These are phyloP conservation scores for Forsythia suspensa DNA, from an alignment of 257 asterid species.

Conservation along the genomic window DNA sequence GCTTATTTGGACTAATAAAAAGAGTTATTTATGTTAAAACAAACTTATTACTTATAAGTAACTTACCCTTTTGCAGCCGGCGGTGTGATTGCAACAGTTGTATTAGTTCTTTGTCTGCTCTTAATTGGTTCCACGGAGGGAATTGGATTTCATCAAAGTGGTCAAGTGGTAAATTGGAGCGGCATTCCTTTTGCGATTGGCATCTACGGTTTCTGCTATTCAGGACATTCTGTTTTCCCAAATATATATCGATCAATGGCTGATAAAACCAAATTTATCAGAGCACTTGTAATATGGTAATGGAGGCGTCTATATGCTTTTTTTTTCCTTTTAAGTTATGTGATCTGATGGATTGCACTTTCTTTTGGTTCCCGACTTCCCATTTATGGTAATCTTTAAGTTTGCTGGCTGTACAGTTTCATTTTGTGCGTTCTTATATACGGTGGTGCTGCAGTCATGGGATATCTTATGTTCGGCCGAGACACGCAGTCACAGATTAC, in stretches of 20 bases:
- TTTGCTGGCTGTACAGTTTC: constrained; percentile 50
- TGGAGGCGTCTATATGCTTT: not conserved
- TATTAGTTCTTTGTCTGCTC: constrained; percentile 54
- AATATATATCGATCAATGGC: constrained; percentile 93
- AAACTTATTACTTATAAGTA: not conserved
- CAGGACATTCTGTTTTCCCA: constrained; percentile 90
- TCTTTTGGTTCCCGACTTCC: not conserved
- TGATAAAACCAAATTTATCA: constrained; percentile 72
- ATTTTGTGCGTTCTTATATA: constrained; percentile 54
- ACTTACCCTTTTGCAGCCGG: constrained; percentile 50
- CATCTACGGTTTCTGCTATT: constrained; percentile 76
- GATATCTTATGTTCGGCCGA: constrained; percentile 82
- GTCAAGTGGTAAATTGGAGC: constrained; percentile 56
- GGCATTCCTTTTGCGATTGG: constrained; percentile 86
- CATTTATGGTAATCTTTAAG: not conserved
- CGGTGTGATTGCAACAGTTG: constrained; percentile 70
- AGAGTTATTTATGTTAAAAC: too few relatives aligned
- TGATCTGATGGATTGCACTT: not conserved
- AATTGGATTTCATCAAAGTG: constrained; percentile 51
- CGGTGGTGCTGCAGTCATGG: constrained; percentile 73
- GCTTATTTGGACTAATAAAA: too few relatives aligned
- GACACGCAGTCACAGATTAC: constrained; percentile 73
- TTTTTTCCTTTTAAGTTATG: not conserved
- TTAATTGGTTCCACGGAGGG: constrained; percentile 51
- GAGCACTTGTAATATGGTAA: constrained; percentile 65